Percentiles rank a stretch among this genome's conserved stretches.
These are phyloP conservation scores for Paraphaeosphaeria sporulosa DNA, from an alignment of 2,329 filamentous ascomycete species.

Conservation along the genomic window DNA sequence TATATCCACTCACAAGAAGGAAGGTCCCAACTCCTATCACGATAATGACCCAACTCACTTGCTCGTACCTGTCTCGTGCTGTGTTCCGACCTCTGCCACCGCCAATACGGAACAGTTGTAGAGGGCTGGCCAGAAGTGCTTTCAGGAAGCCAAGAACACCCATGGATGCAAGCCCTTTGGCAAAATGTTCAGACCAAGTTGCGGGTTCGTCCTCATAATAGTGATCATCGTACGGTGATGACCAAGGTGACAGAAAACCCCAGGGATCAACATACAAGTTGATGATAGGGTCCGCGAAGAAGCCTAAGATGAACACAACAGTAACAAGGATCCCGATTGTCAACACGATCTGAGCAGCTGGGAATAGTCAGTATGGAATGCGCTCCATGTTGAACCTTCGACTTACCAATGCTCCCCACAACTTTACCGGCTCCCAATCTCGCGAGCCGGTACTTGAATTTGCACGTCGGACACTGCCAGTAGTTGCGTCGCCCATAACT, in stretches of 20 bases:
- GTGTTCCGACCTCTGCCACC: conserved; percentile 67
- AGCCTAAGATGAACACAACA: conserved; percentile 83
- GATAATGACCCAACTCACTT: conserved; percentile 81
- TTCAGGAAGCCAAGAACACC: conserved; percentile 87
- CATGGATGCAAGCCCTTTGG: conserved; percentile 89
- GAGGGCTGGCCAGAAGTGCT: conserved; percentile 76
- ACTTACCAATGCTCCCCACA: conserved; percentile 56
- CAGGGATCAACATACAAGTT: conserved; percentile 83
- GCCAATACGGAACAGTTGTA: conserved; percentile 74
- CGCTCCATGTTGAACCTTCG: neutral
- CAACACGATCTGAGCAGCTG: conserved; percentile 69
- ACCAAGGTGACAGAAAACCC: conserved; percentile 49
- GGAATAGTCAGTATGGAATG: conserved; percentile 20
- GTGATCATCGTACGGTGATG: conserved; percentile 30
- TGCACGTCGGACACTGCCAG: conserved; percentile 88
- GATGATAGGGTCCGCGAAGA: conserved; percentile 91
- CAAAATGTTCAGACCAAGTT: conserved; percentile 82
- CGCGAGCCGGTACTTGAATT: conserved; percentile 80
- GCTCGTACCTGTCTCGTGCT: conserved; percentile 79
- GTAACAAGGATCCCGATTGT: conserved; percentile 75
- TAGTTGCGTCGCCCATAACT: conserved; percentile 71
- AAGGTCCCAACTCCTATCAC: conserved; percentile 82
- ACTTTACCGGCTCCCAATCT: conserved; percentile 78
- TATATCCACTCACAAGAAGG: conserved; percentile 67
- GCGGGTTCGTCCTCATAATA: conserved; percentile 45